phyloP scores from a whole-genome alignment of 495 filamentous ascomycete genomes.

The Lichenothelia convexa region DNA sequence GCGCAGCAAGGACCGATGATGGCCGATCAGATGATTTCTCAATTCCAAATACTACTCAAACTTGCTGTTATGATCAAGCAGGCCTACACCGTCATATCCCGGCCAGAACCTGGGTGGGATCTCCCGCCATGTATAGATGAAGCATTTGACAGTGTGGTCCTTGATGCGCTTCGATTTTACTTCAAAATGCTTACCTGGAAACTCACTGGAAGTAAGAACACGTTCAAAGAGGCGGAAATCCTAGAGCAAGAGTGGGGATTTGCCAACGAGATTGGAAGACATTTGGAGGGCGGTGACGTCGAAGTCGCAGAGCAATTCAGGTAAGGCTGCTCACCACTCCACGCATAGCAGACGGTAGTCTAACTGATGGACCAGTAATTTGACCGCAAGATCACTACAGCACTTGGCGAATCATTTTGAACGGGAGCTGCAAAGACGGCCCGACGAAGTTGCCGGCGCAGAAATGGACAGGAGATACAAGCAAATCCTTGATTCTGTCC shows the following conservation, averaged over 20 bases:
- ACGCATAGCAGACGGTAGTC: constrained; percentile 1
- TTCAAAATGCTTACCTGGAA: constrained; percentile 97
- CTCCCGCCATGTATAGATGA: constrained; percentile 92
- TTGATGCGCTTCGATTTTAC: constrained; percentile 92
- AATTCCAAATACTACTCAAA: constrained; percentile 84
- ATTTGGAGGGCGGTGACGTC: constrained; percentile 78
- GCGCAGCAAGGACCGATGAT: constrained; percentile 74
- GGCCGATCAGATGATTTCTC: constrained; percentile 88
- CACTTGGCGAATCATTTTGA: constrained; percentile 82
- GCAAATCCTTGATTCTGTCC: constrained; percentile 81
- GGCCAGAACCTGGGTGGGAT: constrained; percentile 86
- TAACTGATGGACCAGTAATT: constrained; percentile 35
- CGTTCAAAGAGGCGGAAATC: constrained; percentile 96
- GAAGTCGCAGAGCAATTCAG: constrained; percentile 99
- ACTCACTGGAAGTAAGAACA: constrained; percentile 91
- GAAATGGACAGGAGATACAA: constrained; percentile 97
- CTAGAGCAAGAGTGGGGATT: constrained; percentile 96
- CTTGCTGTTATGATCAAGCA: constrained; percentile 84
- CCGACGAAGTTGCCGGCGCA: constrained; percentile 52
- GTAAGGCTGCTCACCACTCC: constrained; percentile 14
- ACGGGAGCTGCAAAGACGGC: constrained; percentile 62
- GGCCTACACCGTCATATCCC: constrained; percentile 64
- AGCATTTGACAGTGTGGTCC: constrained; percentile 82
- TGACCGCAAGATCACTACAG: constrained; percentile 79
- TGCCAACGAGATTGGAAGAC: constrained; percentile 74